These are phyloP conservation scores for Phylloporus rhodoxanthus DNA, from an alignment of 768 basidiomycete genomes.

Conservation along the genomic window DNA sequence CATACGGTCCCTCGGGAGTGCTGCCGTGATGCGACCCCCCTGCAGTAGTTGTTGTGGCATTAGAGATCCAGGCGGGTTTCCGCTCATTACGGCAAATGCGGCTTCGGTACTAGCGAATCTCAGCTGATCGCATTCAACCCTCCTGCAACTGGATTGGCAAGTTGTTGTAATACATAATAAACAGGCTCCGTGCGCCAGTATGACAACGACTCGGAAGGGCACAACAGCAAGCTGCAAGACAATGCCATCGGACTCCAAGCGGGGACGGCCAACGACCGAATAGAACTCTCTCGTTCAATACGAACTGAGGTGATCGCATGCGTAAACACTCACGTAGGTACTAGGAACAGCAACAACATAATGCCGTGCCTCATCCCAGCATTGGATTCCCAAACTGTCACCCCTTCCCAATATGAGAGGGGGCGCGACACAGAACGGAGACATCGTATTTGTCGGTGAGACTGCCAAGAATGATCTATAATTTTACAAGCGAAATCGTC, in stretches of 20 bases:
- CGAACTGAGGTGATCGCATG: conserved; percentile 16
- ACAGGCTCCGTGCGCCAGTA: not conserved
- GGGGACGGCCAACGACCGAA: not conserved
- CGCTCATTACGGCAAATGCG: conserved; percentile 25
- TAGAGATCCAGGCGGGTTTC: conserved; percentile 1
- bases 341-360: not conserved
- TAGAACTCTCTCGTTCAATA: not conserved
- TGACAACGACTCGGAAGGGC: too few relatives aligned
- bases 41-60: conserved; percentile 1
- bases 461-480: not conserved
- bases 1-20: not conserved
- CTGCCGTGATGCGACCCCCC: not conserved
- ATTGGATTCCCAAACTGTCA: not conserved
- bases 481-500: not conserved
- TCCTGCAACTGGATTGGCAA: too few relatives aligned
- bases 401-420: not conserved
- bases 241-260: not conserved
- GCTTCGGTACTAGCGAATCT: conserved; percentile 21
- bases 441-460: conserved; percentile 6
- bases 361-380: not conserved
- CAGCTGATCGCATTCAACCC: conserved; percentile 16
- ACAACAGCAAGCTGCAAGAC: not conserved
- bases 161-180: conserved; percentile 14
- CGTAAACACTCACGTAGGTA: not conserved
- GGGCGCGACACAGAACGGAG: conserved; percentile 2